Percentiles rank a stretch among this genome's conserved stretches.
Conservation (phyloP, 2,329 filamentous ascomycete species). For the Phyllosticta paracitricarpa region DNA sequence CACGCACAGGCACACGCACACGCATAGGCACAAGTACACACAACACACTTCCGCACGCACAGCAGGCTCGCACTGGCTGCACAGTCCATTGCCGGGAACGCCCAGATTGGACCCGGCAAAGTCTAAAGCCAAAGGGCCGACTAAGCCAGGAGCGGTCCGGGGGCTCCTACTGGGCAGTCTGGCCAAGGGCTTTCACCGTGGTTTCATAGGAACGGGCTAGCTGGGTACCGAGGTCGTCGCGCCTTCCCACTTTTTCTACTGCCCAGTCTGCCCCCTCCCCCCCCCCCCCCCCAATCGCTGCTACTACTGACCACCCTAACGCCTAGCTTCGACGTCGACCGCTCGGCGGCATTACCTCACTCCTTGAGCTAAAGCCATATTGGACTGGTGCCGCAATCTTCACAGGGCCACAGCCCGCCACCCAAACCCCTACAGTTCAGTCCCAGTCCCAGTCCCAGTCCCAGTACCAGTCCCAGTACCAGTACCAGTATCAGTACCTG, state of each 20-base stretch:
- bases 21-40: neutral
- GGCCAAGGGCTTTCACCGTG: constrained; percentile 10
- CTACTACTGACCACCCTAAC: constrained; percentile 7
- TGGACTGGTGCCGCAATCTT: constrained; percentile 26
- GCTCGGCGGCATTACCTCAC: constrained; percentile 27
- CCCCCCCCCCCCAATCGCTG: constrained; percentile 4
- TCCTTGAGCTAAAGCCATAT: constrained; percentile 21
- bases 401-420: constrained; percentile 19
- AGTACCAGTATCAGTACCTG: too few species aligned
- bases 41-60: constrained; percentile 5
- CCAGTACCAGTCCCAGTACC: too few species aligned
- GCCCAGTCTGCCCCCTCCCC: constrained; percentile 7
- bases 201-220: constrained; percentile 9
- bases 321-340: neutral
- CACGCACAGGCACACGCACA: constrained; percentile 1
- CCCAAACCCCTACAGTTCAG: constrained; percentile 11
- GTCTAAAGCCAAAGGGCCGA: constrained; percentile 9
- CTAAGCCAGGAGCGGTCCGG: constrained; percentile 11
- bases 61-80: neutral
- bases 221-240: constrained; percentile 11
- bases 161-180: constrained; percentile 10
- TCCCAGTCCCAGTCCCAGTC: too few species aligned
- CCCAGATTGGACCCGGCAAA: constrained; percentile 6
- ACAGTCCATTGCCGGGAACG: constrained; percentile 2
- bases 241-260: constrained; percentile 9